Base-by-base conservation (phyloP, 768 basidiomycete species). In the Pleurotus giganteus region DNA sequence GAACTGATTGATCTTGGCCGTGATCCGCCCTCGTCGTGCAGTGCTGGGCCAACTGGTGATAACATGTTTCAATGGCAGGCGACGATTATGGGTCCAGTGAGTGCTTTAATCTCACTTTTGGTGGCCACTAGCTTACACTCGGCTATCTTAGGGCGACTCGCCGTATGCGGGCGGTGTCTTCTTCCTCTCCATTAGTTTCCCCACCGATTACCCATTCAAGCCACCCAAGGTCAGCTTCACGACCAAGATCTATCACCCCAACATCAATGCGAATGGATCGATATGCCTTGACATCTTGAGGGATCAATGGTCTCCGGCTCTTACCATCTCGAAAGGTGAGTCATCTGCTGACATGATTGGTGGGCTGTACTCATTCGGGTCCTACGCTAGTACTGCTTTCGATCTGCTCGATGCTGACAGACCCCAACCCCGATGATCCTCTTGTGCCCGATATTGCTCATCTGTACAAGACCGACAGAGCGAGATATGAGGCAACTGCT, bases 11-110 rank as follows among this genome's bases (percentile, higher is more conserved):
- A 99, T 80, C 95, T 99, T 73, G 95, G 95, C 53, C 94, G 95
- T 69, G 97, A 99, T 80, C 97, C 97, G 72, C 97, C 97, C 63
- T 94, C 95, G 52, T 98, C 97, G 55, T 99, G 97, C 88, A 95
- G 93, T 65, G 97, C 97, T 64, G 97, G 97, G 51, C 97, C 97
- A 41, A 94, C 89, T 57, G 93, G 93, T 51, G 95, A 98, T 69
- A 95, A 98, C 75, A 88, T 98, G 86, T 99, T 98, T 81, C 87
- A 94, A 70, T 98, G 95, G 96, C 94, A 98, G 72, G 96, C 96
- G 58, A 98, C 96, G 62, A 98, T 98, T 71, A 98, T 98, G 96
- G 96, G 96, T 39, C 96, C 96, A 56, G 95, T 96, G 67, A 71
- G 94, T 79, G 19, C 4, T 47, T 53, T 26, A 23, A 49, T 53